These are phyloP conservation scores for Xeromyces bisporus DNA, from an alignment of 495 filamentous ascomycete genomes.

Conservation along the genomic window DNA sequence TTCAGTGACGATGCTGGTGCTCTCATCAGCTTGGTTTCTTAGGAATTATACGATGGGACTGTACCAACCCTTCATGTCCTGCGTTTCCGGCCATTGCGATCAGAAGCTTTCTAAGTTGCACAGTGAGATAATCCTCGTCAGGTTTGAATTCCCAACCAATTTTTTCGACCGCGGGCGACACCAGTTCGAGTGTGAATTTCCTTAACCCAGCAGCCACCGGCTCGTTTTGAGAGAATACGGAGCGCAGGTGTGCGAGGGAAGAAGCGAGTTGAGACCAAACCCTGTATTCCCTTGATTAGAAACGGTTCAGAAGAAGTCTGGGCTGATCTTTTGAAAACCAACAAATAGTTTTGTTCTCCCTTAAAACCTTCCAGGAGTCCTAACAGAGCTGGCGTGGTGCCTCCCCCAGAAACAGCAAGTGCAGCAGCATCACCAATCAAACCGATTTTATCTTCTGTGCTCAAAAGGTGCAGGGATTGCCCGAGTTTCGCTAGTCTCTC, in stretches of 20 bases:
- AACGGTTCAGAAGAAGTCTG: slow-evolving; percentile 1
- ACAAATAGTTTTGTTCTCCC: slow-evolving; percentile 66
- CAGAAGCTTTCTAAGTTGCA: slow-evolving; percentile 64
- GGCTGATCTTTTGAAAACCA: slow-evolving; percentile 7
- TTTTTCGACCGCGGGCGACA: slow-evolving; percentile 51
- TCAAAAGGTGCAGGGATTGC: slow-evolving; percentile 50
- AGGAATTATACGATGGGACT: not conserved
- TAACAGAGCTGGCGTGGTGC: slow-evolving; percentile 61
- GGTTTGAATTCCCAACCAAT: slow-evolving; percentile 70
- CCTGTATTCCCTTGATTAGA: slow-evolving; percentile 16
- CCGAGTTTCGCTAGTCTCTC: slow-evolving; percentile 63
- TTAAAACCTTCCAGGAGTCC: slow-evolving; percentile 66
- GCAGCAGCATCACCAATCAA: slow-evolving; percentile 84
- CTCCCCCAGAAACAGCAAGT: slow-evolving; percentile 71
- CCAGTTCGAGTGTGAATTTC: slow-evolving; percentile 54
- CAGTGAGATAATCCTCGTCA: slow-evolving; percentile 64
- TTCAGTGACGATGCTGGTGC: slow-evolving; percentile 43
- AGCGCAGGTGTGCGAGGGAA: slow-evolving; percentile 47
- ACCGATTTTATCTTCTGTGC: slow-evolving; percentile 77
- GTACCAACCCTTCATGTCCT: slow-evolving; percentile 51
- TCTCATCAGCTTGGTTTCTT: slow-evolving; percentile 8
- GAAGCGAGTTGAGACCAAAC: slow-evolving; percentile 76
- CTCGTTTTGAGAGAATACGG: slow-evolving; percentile 44
- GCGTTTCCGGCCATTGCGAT: slow-evolving; percentile 55
- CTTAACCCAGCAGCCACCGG: slow-evolving; percentile 46